phyloP scores from a whole-genome alignment of 441 rosid genomes.

The Pelargonium australe region DNA sequence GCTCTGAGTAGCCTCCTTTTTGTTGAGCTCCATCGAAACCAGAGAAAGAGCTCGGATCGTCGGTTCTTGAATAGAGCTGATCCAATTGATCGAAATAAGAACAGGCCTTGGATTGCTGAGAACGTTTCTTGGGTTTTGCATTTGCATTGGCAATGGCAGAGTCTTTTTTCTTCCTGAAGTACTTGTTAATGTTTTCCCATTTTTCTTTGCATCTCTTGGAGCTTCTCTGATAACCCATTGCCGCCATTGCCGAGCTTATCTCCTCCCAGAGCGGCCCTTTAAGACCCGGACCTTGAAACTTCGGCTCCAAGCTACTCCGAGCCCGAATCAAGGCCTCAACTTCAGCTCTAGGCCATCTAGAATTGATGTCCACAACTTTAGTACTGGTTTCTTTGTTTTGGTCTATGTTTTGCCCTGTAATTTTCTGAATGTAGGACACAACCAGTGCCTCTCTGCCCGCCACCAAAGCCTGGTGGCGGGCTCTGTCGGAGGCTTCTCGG shows the following conservation, averaged over 20 bases:
- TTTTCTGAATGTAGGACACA: constrained; percentile 33
- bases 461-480: constrained; percentile 32
- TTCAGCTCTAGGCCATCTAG: constrained; percentile 42
- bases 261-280: constrained; percentile 47
- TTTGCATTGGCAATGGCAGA: constrained; percentile 8
- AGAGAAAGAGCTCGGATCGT: too few species aligned
- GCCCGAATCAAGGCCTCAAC: constrained; percentile 36
- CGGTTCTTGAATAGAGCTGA: too few species aligned
- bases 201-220: constrained; percentile 47
- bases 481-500: constrained; percentile 35
- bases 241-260: constrained; percentile 31
- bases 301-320: constrained; percentile 29
- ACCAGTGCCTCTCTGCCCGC: constrained; percentile 37
- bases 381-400: constrained; percentile 16
- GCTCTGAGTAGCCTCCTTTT: too few species aligned
- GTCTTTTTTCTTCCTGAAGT: constrained; percentile 35
- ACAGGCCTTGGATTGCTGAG: too few species aligned
- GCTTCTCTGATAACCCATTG: constrained; percentile 36
- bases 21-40: too few species aligned
- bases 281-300: constrained; percentile 34
- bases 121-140: too few species aligned
- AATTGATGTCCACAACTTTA: constrained; percentile 12
- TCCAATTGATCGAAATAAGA: too few species aligned
- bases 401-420: constrained; percentile 33
- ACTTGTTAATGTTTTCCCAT: constrained; percentile 51